A percentile compares a stretch with the other conserved stretches of the same genome.
phyloP scores from a whole-genome alignment of 306 rosid genomes.

The Ochetophila trinervis region DNA sequence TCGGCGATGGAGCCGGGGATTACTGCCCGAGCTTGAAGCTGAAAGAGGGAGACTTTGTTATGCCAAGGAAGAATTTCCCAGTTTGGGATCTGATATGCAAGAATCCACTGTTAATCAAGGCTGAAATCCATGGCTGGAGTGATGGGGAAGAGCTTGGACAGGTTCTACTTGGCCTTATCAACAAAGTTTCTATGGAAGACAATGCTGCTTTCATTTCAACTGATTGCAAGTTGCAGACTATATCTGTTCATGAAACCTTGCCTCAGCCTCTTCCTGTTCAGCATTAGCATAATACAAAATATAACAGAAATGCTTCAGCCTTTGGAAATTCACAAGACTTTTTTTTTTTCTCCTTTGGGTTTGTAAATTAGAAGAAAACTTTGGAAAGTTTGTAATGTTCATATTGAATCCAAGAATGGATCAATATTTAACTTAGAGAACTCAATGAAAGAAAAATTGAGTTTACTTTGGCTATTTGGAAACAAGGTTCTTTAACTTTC shows the following conservation, averaged over 20 bases:
- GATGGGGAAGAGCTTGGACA: constrained; percentile 46
- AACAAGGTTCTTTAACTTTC: too few relatives aligned
- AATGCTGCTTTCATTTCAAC: constrained; percentile 25
- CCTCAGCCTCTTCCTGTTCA: constrained; percentile 46
- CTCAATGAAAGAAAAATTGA: too few relatives aligned
- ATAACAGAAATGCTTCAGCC: neutral
- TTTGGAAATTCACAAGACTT: neutral
- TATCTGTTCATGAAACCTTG: constrained; percentile 33
- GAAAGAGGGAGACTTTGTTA: constrained; percentile 39
- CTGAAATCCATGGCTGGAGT: constrained; percentile 53
- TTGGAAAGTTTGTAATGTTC: too few relatives aligned
- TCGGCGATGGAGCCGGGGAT: constrained; percentile 66
- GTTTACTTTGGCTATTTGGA: too few relatives aligned
- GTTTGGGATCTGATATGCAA: constrained; percentile 55
- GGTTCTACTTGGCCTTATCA: constrained; percentile 32
- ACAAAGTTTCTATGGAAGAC: constrained; percentile 31
- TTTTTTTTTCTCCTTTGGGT: too few relatives aligned
- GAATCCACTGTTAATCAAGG: constrained; percentile 44
- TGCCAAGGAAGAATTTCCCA: constrained; percentile 69
- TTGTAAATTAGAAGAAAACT: too few relatives aligned
- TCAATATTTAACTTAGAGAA: too few relatives aligned
- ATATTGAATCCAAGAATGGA: too few relatives aligned
- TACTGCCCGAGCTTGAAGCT: constrained; percentile 61
- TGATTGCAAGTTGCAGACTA: constrained; percentile 48
- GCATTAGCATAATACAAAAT: constrained; percentile 13